These are phyloP conservation scores for Linaria vulgaris DNA, from an alignment of 257 asterid species.

Conservation along the genomic window DNA sequence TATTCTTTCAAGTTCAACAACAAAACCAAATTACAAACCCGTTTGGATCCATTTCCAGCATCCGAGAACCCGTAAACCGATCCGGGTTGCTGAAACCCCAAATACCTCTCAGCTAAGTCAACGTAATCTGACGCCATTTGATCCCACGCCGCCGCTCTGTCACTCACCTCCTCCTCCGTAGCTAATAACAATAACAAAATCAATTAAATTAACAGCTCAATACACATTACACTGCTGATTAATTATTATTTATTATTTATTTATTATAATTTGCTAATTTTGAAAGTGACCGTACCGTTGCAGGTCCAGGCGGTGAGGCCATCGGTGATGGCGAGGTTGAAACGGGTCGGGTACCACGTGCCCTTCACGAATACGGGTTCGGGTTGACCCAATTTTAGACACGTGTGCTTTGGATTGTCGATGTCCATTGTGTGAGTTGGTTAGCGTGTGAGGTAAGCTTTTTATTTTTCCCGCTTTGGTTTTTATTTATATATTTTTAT, in stretches of 20 bases:
- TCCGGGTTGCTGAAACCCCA: conserved; percentile 85
- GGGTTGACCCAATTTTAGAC: conserved; percentile 58
- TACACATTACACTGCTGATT: neutral
- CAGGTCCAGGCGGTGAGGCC: conserved; percentile 79
- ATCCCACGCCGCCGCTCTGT: conserved; percentile 93
- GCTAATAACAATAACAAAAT: conserved; percentile 32
- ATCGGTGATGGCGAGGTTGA: conserved; percentile 68
- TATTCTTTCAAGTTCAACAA: too few species aligned
- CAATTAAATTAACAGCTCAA: neutral
- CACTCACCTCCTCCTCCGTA: conserved; percentile 78
- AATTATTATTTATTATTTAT: too few species aligned
- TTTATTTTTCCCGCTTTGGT: too few species aligned
- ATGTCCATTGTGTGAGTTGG: too few species aligned
- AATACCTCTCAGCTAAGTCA: conserved; percentile 69
- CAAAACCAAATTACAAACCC: conserved; percentile 44
- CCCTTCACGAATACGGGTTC: conserved; percentile 83
- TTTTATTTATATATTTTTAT: too few species aligned
- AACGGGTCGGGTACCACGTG: conserved; percentile 69
- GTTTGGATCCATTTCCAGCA: conserved; percentile 71
- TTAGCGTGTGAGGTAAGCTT: too few species aligned
- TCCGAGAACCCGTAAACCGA: conserved; percentile 78
- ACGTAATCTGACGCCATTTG: conserved; percentile 70
- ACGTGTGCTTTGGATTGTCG: conserved; percentile 47
- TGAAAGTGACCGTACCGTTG: conserved; percentile 41
- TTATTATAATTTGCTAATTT: neutral